Conservation (phyloP, 805 yeast species). For the Maudiozyma pseudohumilis region DNA sequence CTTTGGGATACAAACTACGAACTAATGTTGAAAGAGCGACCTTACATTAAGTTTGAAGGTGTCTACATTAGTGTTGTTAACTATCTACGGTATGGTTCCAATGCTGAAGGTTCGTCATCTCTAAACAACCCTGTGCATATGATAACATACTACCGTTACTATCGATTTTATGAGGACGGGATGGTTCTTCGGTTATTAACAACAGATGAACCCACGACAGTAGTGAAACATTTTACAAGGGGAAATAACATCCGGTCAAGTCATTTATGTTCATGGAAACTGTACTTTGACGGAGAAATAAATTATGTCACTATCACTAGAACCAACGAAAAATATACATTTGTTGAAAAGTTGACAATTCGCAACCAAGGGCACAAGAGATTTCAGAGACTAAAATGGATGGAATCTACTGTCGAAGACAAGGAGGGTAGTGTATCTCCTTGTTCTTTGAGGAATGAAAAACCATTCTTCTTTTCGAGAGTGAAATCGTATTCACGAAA, state of each 20-base stretch:
- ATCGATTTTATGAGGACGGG: slow-evolving; percentile 75
- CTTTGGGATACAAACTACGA: slow-evolving; percentile 34
- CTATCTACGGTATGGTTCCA: slow-evolving; percentile 75
- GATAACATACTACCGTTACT: slow-evolving; percentile 80
- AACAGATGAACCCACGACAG: slow-evolving; percentile 56
- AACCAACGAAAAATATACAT: slow-evolving; percentile 48
- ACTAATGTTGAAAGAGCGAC: slow-evolving; percentile 42
- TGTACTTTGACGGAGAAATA: slow-evolving; percentile 41
- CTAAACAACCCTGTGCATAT: slow-evolving; percentile 72
- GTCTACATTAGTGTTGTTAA: slow-evolving; percentile 78
- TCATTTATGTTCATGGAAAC: slow-evolving; percentile 46
- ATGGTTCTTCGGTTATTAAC: slow-evolving; percentile 59
- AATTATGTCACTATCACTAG: slow-evolving; percentile 48
- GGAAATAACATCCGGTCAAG: slow-evolving; percentile 30
- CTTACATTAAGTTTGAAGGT: slow-evolving; percentile 73
- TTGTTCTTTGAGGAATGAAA: slow-evolving; percentile 60
- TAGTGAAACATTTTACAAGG: slow-evolving; percentile 46
- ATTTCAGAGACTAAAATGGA: slow-evolving; percentile 70
- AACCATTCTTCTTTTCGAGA: slow-evolving; percentile 66
- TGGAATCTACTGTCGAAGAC: slow-evolving; percentile 46
- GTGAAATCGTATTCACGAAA: slow-evolving; percentile 32
- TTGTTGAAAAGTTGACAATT: slow-evolving; percentile 54
- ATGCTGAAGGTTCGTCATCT: slow-evolving; percentile 51
- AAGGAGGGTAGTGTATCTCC: slow-evolving; percentile 45
- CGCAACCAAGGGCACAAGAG: slow-evolving; percentile 49